phyloP scores from a whole-genome alignment of 2,329 filamentous ascomycete genomes.

The Elsinoe necatrix region DNA sequence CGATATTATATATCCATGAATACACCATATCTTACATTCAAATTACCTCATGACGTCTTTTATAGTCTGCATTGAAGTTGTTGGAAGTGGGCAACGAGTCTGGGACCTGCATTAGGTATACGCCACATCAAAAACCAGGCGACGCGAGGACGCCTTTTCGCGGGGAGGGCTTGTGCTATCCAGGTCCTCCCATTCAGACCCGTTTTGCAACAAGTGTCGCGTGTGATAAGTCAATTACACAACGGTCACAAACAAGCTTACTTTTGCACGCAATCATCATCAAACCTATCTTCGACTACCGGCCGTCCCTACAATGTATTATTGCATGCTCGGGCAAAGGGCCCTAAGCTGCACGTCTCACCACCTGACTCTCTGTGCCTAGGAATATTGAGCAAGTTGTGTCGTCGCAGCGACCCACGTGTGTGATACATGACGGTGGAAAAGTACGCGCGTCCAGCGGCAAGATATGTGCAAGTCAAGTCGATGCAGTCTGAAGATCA shows the following conservation, averaged over 20 bases:
- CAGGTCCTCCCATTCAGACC: neutral
- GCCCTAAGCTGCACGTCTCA: neutral
- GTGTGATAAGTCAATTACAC: neutral
- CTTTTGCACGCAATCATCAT: neutral
- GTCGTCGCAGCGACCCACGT: neutral
- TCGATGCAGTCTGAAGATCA: neutral
- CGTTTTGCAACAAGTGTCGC: neutral
- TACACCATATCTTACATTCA: neutral
- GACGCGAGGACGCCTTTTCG: neutral
- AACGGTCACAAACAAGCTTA: constrained; percentile 3
- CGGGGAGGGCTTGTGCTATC: neutral
- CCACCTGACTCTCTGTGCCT: neutral
- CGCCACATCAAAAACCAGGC: neutral
- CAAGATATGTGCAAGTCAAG: neutral
- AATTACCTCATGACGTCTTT: neutral
- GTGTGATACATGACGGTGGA: neutral
- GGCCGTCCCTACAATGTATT: neutral
- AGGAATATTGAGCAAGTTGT: neutral
- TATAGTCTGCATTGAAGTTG: neutral
- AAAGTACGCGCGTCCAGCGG: neutral
- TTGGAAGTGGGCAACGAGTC: neutral
- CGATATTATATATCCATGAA: neutral
- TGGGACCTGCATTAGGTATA: neutral
- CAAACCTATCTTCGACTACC: neutral
- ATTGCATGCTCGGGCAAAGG: neutral